Evolutionary conservation across 768 basidiomycete species (phyloP), one percentile per base, ranked within the genome.

Genomic region (Lanmaoa pseudosensibilis): DNA sequence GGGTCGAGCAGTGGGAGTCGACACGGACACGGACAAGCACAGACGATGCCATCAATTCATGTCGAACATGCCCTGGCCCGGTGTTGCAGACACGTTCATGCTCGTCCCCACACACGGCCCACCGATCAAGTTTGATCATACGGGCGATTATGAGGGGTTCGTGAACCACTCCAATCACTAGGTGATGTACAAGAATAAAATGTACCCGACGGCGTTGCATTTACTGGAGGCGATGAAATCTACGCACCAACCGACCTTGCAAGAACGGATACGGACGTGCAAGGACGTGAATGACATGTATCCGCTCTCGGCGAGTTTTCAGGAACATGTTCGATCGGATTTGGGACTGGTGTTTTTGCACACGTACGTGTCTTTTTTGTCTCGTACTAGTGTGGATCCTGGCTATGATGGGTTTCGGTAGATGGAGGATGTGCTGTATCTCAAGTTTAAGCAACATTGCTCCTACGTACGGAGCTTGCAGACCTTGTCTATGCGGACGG

Each of bases 151-250:
- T 51, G 65, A 75, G 0, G 79, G 78, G 1, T 85, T 91, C 69
- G 72, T 88, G 67, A 88, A 84, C 63, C 82, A 85, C 61, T 90
- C 90, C 1, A 80, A 76, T 1, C 83, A 90, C 62, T 76, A 75
- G 5, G 79, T 93, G 23, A 52, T 83, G 51, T 85, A 83, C 68
- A 68, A 76, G 36, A 76, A 82, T 33, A 74, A 74, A 51, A 69
- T 71, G 40, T 93, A 85, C 61, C 87, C 87, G 2, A 87, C 83
- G 2, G 90, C 86, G 11, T 70, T 84, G 62, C 90, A 92, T 61
- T 77, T 92, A n/a, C 80, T 83, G 51, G 88, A 92, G 70, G 88
- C 89, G 10, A 74, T 88, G 65, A 88, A 88, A 67, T 92, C 84
- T 68, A 64, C 83, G 37, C 68, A 75, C 21, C 74, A 75, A 3